Evolutionary conservation across 257 asterid genomes (phyloP).

Genomic region (Lycium barbarum): DNA sequence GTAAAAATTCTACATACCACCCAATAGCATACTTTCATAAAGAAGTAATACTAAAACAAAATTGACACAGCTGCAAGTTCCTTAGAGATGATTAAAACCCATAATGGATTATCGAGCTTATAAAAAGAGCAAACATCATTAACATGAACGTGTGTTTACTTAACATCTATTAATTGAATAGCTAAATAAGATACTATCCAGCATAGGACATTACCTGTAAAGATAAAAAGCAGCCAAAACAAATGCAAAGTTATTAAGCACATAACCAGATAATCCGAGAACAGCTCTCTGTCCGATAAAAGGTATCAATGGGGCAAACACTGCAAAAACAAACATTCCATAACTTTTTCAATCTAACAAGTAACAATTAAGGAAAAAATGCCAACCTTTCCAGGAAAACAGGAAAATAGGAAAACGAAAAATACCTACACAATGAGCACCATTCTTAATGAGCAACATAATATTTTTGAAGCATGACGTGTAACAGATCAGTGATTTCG

Average conservation of each 20-base stretch:
- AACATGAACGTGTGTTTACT: background rate
- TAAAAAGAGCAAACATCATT: background rate
- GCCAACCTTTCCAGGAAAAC: background rate
- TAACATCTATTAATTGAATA: background rate
- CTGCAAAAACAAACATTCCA: conserved; percentile 47
- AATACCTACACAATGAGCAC: background rate
- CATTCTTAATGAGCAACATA: background rate
- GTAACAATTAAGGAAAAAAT: background rate
- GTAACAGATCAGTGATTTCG: background rate
- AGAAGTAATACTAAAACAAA: background rate
- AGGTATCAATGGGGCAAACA: conserved; percentile 81
- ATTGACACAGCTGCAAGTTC: background rate
- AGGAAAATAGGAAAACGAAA: background rate
- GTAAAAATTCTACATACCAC: background rate
- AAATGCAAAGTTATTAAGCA: conserved; percentile 71
- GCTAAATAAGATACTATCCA: background rate
- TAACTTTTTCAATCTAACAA: background rate
- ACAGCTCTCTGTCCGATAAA: conserved; percentile 87
- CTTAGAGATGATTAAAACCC: background rate
- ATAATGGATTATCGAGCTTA: background rate
- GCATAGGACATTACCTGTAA: conserved; percentile 59
- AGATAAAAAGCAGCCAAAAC: conserved; percentile 70
- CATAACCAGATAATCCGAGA: conserved; percentile 83
- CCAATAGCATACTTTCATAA: background rate
- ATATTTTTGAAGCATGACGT: background rate